These are phyloP conservation scores for Colletotrichum orchidophilum DNA, from an alignment of 2,329 filamentous ascomycete genomes.

Conservation along the genomic window DNA sequence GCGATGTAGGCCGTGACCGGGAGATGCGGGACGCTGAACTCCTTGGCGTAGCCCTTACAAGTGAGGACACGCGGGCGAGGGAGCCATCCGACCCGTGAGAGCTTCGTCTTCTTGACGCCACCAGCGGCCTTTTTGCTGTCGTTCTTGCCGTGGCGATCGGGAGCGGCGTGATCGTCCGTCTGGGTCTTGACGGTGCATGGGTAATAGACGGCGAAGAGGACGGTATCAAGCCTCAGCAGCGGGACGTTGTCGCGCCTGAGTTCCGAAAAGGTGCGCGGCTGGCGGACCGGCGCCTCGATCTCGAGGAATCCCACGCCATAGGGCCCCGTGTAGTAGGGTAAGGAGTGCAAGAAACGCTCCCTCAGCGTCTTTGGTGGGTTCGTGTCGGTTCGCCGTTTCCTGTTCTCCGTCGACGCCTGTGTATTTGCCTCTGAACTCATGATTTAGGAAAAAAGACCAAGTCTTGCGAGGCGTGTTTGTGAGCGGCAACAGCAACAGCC, in stretches of 20 bases:
- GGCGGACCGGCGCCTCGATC: constrained; percentile 66
- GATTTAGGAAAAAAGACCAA: neutral
- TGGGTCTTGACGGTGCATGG: constrained; percentile 56
- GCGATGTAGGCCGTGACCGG: constrained; percentile 63
- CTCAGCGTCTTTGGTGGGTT: constrained; percentile 43
- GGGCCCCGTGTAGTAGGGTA: constrained; percentile 71
- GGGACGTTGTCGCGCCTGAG: constrained; percentile 50
- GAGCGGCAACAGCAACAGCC: neutral
- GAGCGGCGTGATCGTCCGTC: constrained; percentile 39
- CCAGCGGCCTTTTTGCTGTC: neutral
- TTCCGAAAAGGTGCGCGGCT: constrained; percentile 50
- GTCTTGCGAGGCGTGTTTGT: neutral
- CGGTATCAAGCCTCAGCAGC: constrained; percentile 59
- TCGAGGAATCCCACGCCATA: constrained; percentile 76
- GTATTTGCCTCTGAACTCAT: neutral
- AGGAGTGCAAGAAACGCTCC: constrained; percentile 53
- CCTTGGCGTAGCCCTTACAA: constrained; percentile 70
- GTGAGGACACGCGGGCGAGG: constrained; percentile 64
- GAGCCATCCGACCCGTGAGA: constrained; percentile 69
- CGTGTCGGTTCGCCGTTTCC: constrained; percentile 35
- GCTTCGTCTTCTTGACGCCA: constrained; percentile 46
- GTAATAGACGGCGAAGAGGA: constrained; percentile 74
- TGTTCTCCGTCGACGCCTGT: neutral
- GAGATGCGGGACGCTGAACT: constrained; percentile 60
- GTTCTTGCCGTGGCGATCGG: neutral